phyloP scores from a whole-genome alignment of 2,329 filamentous ascomycete genomes.

The Cladophialophora exuberans region DNA sequence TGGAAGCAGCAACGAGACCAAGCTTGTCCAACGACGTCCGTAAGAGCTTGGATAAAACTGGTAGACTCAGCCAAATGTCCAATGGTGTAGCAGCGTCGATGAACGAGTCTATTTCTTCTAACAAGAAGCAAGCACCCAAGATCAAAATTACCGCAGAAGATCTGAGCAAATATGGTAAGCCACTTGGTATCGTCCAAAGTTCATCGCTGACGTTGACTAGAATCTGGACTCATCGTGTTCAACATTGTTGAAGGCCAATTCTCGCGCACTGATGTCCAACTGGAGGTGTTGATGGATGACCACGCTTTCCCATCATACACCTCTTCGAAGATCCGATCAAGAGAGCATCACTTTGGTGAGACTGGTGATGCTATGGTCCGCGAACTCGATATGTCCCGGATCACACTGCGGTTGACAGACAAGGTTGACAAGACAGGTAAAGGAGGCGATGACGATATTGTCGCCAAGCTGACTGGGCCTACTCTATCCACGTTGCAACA shows the following conservation, averaged over 20 bases:
- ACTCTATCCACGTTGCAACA: constrained; percentile 87
- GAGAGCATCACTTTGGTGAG: constrained; percentile 77
- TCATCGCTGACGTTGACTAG: constrained; percentile 51
- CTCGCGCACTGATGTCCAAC: constrained; percentile 71
- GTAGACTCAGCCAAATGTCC: constrained; percentile 9
- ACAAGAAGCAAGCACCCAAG: constrained; percentile 69
- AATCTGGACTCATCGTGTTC: constrained; percentile 92
- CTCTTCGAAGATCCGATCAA: constrained; percentile 74
- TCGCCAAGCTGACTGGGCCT: constrained; percentile 81
- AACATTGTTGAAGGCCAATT: constrained; percentile 89
- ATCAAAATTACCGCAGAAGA: constrained; percentile 78
- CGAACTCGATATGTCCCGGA: constrained; percentile 92
- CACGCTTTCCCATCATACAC: constrained; percentile 88
- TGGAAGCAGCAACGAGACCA: constrained; percentile 17
- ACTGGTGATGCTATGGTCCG: constrained; percentile 93
- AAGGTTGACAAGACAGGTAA: constrained; percentile 75
- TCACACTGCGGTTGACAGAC: constrained; percentile 84
- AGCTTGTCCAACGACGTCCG: constrained; percentile 21
- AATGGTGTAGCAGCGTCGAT: constrained; percentile 42
- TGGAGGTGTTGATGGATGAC: constrained; percentile 93
- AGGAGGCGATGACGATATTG: constrained; percentile 68
- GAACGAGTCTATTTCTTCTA: constrained; percentile 47
- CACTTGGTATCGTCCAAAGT: not conserved
- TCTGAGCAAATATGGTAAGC: constrained; percentile 72
- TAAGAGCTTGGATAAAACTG: constrained; percentile 26